Percentiles rank a stretch among this genome's conserved stretches.
These are phyloP conservation scores for Pseudozyma pruni DNA, from an alignment of 1,284 basidiomycete species.

Conservation along the genomic window DNA sequence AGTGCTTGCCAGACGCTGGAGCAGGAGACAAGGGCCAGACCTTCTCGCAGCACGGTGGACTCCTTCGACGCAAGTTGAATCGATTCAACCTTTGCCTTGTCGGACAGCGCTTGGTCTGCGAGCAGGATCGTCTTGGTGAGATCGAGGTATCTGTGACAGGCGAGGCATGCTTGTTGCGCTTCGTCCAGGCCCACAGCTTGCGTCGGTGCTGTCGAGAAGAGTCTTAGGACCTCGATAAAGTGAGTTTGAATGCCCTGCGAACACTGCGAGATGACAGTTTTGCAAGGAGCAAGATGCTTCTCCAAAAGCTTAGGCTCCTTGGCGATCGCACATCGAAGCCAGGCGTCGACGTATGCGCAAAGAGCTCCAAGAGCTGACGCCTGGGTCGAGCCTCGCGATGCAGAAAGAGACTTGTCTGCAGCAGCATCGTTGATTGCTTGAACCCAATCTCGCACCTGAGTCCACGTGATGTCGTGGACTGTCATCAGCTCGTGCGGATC, in stretches of 20 bases:
- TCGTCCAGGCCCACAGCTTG: slow-evolving; percentile 28
- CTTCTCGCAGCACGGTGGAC: slow-evolving; percentile 8
- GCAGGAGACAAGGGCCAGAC: slow-evolving; percentile 24
- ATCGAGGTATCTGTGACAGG: slow-evolving; percentile 29
- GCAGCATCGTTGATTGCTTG: slow-evolving; percentile 26
- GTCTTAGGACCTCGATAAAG: slow-evolving; percentile 10
- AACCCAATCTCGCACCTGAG: slow-evolving; percentile 80
- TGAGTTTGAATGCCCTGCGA: slow-evolving; percentile 14
- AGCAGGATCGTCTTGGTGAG: slow-evolving; percentile 2
- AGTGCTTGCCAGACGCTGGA: slow-evolving; percentile 23
- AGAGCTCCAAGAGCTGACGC: slow-evolving; percentile 27
- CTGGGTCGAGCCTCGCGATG: background rate
- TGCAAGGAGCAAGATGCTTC: slow-evolving; percentile 18
- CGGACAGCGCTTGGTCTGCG: slow-evolving; percentile 2
- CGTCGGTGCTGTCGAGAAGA: slow-evolving; percentile 20
- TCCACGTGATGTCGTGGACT: slow-evolving; percentile 88
- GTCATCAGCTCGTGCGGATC: slow-evolving; percentile 89
- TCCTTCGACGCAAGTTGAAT: no score
- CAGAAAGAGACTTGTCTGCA: background rate
- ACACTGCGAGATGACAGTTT: background rate
- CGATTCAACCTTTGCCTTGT: background rate
- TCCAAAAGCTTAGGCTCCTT: slow-evolving; percentile 29
- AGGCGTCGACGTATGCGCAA: slow-evolving; percentile 28
- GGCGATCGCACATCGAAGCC: slow-evolving; percentile 26
- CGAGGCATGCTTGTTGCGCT: slow-evolving; percentile 24